Conservation (phyloP, 129 eudicot genomes). For the Scalesia atractyloides region DNA sequence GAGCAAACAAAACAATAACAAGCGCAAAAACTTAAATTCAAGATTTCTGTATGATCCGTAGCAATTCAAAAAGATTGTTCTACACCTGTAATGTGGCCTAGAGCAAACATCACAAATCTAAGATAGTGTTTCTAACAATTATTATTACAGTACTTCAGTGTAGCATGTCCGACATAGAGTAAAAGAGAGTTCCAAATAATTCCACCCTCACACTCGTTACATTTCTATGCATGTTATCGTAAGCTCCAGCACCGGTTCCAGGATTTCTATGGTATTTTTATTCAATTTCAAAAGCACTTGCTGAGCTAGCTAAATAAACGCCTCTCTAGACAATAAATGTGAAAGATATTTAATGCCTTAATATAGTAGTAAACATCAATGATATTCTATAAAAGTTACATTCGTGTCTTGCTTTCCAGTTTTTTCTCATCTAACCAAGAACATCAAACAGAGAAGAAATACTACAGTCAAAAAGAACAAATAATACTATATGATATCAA, state of each 20-base stretch:
- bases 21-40: neutral
- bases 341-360: neutral
- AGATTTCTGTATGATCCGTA: neutral
- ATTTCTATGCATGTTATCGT: neutral
- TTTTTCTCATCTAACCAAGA: constrained; percentile 13
- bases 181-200: neutral
- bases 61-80: neutral
- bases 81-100: neutral
- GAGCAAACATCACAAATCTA: constrained; percentile 4
- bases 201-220: neutral
- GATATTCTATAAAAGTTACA: neutral
- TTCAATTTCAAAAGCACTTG: constrained; percentile 8
- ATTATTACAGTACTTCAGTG: constrained; percentile 4
- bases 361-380: neutral
- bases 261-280: neutral
- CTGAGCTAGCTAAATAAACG: neutral
- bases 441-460: neutral
- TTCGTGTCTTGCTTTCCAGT: neutral
- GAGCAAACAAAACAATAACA: neutral
- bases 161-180: neutral
- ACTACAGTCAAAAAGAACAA: neutral
- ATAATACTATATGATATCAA: neutral
- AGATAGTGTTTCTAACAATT: neutral
- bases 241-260: neutral
- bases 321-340: neutral